Conservation (phyloP, 768 basidiomycete genomes). For the Mycena galericulata region DNA sequence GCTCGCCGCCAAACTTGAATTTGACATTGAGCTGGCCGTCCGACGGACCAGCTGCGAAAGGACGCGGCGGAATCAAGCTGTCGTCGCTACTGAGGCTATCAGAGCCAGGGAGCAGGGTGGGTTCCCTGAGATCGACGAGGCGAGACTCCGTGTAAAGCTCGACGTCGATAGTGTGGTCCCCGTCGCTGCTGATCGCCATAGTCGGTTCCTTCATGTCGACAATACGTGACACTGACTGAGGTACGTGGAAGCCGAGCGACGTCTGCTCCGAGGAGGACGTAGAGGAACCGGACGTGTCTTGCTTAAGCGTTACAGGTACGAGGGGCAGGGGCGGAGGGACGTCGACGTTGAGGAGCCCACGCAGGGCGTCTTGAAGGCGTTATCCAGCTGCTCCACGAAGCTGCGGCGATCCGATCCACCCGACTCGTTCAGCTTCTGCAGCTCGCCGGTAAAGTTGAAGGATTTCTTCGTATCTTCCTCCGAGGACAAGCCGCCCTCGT, state of each 20-base stretch:
- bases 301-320: conserved; percentile 50
- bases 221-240: conserved; percentile 34
- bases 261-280: conserved; percentile 28
- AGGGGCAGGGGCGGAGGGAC: conserved; percentile 64
- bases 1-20: conserved; percentile 80
- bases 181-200: conserved; percentile 37
- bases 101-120: conserved; percentile 53
- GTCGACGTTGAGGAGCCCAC: conserved; percentile 51
- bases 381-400: conserved; percentile 87
- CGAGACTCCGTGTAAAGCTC: conserved; percentile 43
- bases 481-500: conserved; percentile 53
- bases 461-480: conserved; percentile 82
- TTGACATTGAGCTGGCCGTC: conserved; percentile 76
- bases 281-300: conserved; percentile 27
- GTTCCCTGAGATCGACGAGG: conserved; percentile 50
- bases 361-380: conserved; percentile 72
- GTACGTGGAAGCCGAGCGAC: conserved; percentile 18
- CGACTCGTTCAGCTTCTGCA: conserved; percentile 75
- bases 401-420: conserved; percentile 76
- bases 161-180: conserved; percentile 33
- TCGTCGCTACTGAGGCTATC: conserved; percentile 54
- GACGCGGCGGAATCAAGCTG: conserved; percentile 36
- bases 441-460: conserved; percentile 88
- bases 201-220: conserved; percentile 48
- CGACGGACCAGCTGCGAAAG: conserved; percentile 59